Evolutionary conservation across 176 grass and related monocot genomes (phyloP), one percentile per base, ranked within the genome.

Genomic region (Oryza australiensis): DNA sequence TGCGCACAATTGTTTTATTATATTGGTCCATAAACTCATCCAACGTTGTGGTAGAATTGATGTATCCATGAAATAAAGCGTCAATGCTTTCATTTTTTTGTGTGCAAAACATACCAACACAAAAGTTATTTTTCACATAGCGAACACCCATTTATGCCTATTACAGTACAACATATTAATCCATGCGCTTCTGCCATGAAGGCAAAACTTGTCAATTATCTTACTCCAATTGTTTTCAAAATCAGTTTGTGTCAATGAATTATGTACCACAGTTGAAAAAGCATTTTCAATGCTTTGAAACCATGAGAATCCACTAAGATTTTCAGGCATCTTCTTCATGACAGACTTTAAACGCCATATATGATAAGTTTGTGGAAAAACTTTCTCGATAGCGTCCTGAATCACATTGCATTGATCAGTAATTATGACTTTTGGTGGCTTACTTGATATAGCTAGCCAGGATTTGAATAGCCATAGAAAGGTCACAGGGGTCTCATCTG

Each of bases 271-370:
- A 70, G 72, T 55, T 53, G 76, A 62, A 18, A 86, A 79, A 24
- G n/a, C 23, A 22, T 49, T 73, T 49, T 51, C 62, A 40, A 86
- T 80, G 33, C 32, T 77, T 73, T 72, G 48, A 66, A 73, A 73
- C 7, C 69, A 53, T 3, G 38, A 24, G 12, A 30, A 86, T 26
- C 81, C 71, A 45, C 67, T 62, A 9, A 86, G 34, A 7, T 51
- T 86, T 70, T 79, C 68, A 26, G 75, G 59, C 48, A 86, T 26
- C 68, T 67, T 86, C 59, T 73, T 73, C 75, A 86, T 86, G 62
- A 79, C 79, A 76, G 72, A 55, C 53, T n/a, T 73, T 49, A 65
- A 65, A 48, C 83, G 66, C 22, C 76, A 64, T 46, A 68, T 42
- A 51, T 86, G 75, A 55, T 22, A 70, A 33, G 66, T 29, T 35